Conservation (phyloP, 495 filamentous ascomycete species). For the Podospora tetraspora region DNA sequence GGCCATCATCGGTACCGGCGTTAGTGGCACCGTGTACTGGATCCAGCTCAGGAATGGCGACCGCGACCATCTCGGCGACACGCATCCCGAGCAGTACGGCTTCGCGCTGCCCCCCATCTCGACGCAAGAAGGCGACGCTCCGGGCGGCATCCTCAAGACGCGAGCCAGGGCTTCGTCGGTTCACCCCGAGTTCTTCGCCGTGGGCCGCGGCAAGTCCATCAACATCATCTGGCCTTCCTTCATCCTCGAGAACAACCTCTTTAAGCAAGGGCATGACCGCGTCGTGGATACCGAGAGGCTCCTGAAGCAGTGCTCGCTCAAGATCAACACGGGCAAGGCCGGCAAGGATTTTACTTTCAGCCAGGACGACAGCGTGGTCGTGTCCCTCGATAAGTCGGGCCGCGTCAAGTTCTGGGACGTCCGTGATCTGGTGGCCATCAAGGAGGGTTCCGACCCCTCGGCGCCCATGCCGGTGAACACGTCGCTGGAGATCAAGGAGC, state of each 20-base stretch:
- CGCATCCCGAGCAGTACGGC: slow-evolving; percentile 66
- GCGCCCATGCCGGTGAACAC: slow-evolving; percentile 47
- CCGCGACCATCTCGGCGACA: slow-evolving; percentile 67
- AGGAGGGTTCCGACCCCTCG: slow-evolving; percentile 48
- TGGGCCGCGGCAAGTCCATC: slow-evolving; percentile 92
- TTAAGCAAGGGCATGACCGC: slow-evolving; percentile 64
- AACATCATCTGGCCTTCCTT: slow-evolving; percentile 80
- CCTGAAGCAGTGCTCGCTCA: slow-evolving; percentile 75
- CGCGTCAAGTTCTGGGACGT: slow-evolving; percentile 97
- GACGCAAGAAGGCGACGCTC: slow-evolving; percentile 69
- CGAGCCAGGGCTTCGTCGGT: slow-evolving; percentile 81
- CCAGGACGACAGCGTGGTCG: slow-evolving; percentile 88
- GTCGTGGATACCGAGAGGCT: slow-evolving; percentile 80
- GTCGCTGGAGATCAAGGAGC: slow-evolving; percentile 67
- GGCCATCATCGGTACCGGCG: slow-evolving; percentile 81
- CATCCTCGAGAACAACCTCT: slow-evolving; percentile 63
- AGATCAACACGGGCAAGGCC: slow-evolving; percentile 94
- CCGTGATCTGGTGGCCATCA: slow-evolving; percentile 59
- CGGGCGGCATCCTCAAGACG: slow-evolving; percentile 90
- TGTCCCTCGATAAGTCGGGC: slow-evolving; percentile 93
- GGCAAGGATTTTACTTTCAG: slow-evolving; percentile 98
- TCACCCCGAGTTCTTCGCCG: slow-evolving; percentile 87
- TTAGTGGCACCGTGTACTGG: slow-evolving; percentile 94
- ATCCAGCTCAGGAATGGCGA: slow-evolving; percentile 63
- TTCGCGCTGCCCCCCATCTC: slow-evolving; percentile 76